Evolutionary conservation across 148 eudicot genomes (phyloP).

Genomic region (Camellia granthamiana): DNA sequence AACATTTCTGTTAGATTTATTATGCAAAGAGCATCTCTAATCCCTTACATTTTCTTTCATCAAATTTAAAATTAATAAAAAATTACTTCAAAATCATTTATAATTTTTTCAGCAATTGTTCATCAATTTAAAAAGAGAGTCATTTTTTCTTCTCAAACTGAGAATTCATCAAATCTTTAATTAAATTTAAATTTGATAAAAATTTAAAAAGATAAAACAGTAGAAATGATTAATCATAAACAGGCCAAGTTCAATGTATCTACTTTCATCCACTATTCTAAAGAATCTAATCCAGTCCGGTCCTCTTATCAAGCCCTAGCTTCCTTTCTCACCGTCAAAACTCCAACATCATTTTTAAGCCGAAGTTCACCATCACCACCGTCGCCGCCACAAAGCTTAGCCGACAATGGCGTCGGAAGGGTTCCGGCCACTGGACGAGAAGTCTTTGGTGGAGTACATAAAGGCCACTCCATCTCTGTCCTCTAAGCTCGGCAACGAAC

Average conservation of each 20-base stretch:
- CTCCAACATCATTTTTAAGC: not conserved
- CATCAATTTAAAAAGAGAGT: no score
- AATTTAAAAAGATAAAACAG: no score
- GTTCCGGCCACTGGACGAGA: constrained; percentile 68
- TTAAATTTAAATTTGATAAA: no score
- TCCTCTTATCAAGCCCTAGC: no score
- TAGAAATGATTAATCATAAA: not conserved
- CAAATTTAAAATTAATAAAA: no score
- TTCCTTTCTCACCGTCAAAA: not conserved
- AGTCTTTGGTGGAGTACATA: constrained; percentile 65
- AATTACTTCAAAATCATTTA: no score
- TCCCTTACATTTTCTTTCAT: no score
- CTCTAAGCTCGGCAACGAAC: constrained; percentile 44
- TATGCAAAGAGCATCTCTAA: no score
- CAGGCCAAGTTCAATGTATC: constrained; percentile 9
- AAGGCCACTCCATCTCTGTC: constrained; percentile 65
- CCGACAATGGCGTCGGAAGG: constrained; percentile 36
- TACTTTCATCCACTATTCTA: not conserved
- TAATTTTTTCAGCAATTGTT: no score
- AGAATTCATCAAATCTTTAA: no score
- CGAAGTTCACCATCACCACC: not conserved
- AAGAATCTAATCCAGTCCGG: not conserved
- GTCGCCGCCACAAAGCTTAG: not conserved
- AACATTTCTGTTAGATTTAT: no score
- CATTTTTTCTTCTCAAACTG: no score